phyloP scores from a whole-genome alignment of 2,329 filamentous ascomycete species.

The Fusarium sp. region DNA sequence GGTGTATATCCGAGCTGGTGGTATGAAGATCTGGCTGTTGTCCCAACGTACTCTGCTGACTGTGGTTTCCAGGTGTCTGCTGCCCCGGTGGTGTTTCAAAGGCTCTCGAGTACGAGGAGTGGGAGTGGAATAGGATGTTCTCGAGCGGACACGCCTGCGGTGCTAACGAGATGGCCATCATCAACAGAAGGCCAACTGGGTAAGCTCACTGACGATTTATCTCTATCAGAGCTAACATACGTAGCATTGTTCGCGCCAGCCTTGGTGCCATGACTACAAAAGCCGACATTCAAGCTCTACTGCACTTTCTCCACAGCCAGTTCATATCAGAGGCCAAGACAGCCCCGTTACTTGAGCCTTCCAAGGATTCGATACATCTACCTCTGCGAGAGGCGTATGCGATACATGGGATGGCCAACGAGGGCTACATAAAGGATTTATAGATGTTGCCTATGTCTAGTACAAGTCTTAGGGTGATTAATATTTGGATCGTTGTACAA shows the following conservation, averaged over 20 bases:
- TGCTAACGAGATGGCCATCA: conserved; percentile 63
- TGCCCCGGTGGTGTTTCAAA: conserved; percentile 61
- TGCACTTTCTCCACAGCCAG: conserved; percentile 56
- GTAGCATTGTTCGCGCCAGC: conserved; percentile 69
- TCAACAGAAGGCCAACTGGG: conserved; percentile 67
- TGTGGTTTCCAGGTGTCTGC: conserved; percentile 54
- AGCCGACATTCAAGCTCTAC: conserved; percentile 63
- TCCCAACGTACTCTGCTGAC: neutral
- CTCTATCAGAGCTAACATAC: conserved; percentile 9
- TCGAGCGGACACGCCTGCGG: conserved; percentile 70
- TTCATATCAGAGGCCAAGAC: conserved; percentile 22
- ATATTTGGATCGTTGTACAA: too few species aligned
- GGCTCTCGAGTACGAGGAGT: conserved; percentile 62
- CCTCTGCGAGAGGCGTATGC: conserved; percentile 29
- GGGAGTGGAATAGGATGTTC: conserved; percentile 66
- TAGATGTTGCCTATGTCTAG: neutral
- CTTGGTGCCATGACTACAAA: conserved; percentile 72
- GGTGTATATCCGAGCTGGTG: conserved; percentile 70
- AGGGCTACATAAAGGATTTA: neutral
- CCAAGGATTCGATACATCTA: conserved; percentile 11
- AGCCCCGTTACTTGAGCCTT: conserved; percentile 21
- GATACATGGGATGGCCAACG: conserved; percentile 11
- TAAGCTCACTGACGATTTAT: conserved; percentile 38
- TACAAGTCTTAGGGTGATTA: neutral
- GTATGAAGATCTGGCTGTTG: conserved; percentile 40